Evolutionary conservation across 345 rosid species (phyloP).

Genomic region (Eucalyptus grandis): DNA sequence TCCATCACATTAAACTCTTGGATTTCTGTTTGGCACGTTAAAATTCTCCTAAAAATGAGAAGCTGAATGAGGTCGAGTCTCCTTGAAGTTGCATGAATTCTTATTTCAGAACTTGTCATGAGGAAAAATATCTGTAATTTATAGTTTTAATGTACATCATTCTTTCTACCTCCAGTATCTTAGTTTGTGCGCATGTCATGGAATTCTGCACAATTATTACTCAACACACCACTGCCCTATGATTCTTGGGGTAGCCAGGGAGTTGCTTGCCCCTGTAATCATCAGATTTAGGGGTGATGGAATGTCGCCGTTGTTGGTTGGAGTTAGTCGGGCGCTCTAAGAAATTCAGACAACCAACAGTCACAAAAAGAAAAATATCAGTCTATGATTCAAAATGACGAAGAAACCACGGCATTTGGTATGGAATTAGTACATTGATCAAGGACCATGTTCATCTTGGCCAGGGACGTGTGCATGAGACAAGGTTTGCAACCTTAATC

Average conservation of each 20-base stretch:
- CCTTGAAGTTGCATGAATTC: neutral
- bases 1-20: neutral
- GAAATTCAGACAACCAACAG: neutral
- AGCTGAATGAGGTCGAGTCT: neutral
- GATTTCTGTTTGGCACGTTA: neutral
- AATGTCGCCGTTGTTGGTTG: neutral
- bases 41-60: neutral
- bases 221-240: neutral
- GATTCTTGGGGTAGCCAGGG: neutral
- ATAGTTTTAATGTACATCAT: too few relatives aligned
- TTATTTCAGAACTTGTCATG: neutral
- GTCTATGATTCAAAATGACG: neutral
- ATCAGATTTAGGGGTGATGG: neutral
- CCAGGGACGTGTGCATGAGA: neutral
- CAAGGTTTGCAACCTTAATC: neutral
- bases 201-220: neutral
- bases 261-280: neutral
- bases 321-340: neutral
- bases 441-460: neutral
- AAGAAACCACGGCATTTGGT: neutral
- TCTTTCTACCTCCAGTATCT: neutral
- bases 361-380: too few relatives aligned
- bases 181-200: neutral
- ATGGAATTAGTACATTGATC: neutral
- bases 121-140: neutral